Evolutionary conservation across 140 eudicot species (phyloP).

Genomic region (Senecio squalidus): DNA sequence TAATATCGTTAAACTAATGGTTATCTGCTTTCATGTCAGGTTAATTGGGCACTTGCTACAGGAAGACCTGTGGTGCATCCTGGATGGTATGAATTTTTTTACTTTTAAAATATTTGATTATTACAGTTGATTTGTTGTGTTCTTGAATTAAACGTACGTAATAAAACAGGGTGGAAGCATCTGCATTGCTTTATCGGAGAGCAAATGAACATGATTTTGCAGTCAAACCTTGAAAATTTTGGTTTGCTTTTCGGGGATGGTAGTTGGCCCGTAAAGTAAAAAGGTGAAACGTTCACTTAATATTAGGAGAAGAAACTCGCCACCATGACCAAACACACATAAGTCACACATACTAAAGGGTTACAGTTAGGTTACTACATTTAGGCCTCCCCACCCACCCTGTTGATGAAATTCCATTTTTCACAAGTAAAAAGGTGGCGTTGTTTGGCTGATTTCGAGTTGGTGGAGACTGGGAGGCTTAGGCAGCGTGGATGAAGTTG

Average conservation of each 20-base stretch:
- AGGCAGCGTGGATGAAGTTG: conserved; percentile 6
- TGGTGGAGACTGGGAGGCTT: conserved; percentile 4
- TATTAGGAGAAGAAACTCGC: conserved; percentile 9
- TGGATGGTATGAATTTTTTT: conserved; percentile 63
- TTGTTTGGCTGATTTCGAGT: not conserved
- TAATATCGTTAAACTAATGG: too few relatives aligned
- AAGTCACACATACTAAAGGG: not conserved
- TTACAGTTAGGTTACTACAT: too few relatives aligned
- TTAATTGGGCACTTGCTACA: conserved; percentile 86
- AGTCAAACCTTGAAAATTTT: conserved; percentile 48
- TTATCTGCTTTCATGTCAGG: conserved; percentile 36
- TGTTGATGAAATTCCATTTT: conserved; percentile 19
- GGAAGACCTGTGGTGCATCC: conserved; percentile 98
- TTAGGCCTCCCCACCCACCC: not conserved
- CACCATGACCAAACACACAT: not conserved
- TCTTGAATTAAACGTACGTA: not conserved
- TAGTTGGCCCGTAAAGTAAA: conserved; percentile 3
- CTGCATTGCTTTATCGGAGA: conserved; percentile 92
- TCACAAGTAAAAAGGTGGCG: not conserved
- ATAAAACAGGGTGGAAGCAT: conserved; percentile 92
- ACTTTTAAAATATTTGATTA: not conserved
- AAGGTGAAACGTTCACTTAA: conserved; percentile 5
- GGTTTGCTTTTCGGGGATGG: conserved; percentile 7
- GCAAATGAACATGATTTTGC: conserved; percentile 89
- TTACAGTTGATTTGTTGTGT: not conserved